Evolutionary conservation across 139 green algal genomes (phyloP), one percentile per base, ranked within the genome.

Genomic region (Chlamydomonas incerta): DNA sequence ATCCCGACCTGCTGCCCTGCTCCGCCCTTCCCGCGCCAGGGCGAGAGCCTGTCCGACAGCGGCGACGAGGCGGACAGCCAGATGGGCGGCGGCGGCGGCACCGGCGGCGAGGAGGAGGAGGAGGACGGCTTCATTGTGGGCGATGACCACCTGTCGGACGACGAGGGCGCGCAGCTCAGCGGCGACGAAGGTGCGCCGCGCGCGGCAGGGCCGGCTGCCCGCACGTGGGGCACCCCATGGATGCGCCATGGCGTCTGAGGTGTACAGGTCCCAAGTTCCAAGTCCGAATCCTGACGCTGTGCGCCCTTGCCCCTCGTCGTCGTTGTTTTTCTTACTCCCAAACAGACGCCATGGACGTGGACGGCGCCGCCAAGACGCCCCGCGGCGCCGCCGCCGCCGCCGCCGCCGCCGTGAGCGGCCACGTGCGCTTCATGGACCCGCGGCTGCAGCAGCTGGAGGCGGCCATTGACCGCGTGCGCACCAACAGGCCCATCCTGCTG

Each of bases 121-220:
- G 88, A 83, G 31, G 93, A 94, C 72, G 92, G 91, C 52, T 97
- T 97, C 85, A 85, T 97, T 21, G 94, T 96, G 71, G 86, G 85
- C 3, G 94, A 97, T 58, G 92, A 92, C 33, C 95, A 96, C 87
- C 86, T 97, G 70, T 95, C 90, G 29, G 92, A 94, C 29, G 92
- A 95, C 28, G 95, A 97, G 87, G 94, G 95, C 5, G 72, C 93
- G 37, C 63, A 65, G 41, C 77, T 83, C 8, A 83, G 75, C 75
- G 60, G 37, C 28, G 75, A 83, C 58, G 63, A 74, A 2, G 77
- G 63, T 82, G 74, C 41, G 57, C 63, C n/a, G n/a, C n/a, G n/a
- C n/a, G n/a, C n/a, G n/a, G n/a, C n/a, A n/a, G n/a, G n/a, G n/a
- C n/a, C n/a, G n/a, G n/a, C n/a, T n/a, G n/a, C n/a, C n/a, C n/a